phyloP scores from a whole-genome alignment of 345 rosid species.

The Ricinus communis region DNA sequence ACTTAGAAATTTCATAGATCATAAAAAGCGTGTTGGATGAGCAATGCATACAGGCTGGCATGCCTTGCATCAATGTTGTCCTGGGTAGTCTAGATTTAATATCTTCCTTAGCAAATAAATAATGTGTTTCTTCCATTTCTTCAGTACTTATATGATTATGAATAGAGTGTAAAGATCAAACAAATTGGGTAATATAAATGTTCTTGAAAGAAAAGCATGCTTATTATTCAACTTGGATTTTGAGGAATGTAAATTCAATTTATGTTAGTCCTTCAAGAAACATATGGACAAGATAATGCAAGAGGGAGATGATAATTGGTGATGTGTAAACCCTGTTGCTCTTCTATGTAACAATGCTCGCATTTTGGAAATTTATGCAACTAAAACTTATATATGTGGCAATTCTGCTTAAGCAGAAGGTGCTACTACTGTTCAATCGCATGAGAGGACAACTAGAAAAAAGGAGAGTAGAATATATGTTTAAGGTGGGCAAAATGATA shows the following conservation, averaged over 20 bases:
- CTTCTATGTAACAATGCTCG: neutral
- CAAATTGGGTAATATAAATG: neutral
- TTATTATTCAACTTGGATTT: neutral
- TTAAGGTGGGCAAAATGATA: neutral
- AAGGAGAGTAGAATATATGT: neutral
- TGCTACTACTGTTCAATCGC: neutral
- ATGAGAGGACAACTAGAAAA: neutral
- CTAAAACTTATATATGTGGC: neutral
- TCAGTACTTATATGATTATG: neutral
- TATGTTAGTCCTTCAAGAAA: neutral
- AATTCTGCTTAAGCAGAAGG: neutral
- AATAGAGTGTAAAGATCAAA: neutral
- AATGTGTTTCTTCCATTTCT: neutral
- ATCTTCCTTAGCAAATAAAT: neutral
- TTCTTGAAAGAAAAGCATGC: neutral
- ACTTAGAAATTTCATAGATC: neutral
- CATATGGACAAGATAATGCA: neutral
- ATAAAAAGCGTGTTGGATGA: conserved; percentile 4
- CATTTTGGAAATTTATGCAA: neutral
- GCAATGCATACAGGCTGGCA: neutral
- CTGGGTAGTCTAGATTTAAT: neutral
- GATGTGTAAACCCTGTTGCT: neutral
- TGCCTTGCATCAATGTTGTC: conserved; percentile 1
- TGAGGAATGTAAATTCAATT: neutral
- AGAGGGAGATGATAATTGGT: neutral